These are phyloP conservation scores for Metschnikowia henanensis DNA, from an alignment of 805 yeast genomes.

Conservation along the genomic window DNA sequence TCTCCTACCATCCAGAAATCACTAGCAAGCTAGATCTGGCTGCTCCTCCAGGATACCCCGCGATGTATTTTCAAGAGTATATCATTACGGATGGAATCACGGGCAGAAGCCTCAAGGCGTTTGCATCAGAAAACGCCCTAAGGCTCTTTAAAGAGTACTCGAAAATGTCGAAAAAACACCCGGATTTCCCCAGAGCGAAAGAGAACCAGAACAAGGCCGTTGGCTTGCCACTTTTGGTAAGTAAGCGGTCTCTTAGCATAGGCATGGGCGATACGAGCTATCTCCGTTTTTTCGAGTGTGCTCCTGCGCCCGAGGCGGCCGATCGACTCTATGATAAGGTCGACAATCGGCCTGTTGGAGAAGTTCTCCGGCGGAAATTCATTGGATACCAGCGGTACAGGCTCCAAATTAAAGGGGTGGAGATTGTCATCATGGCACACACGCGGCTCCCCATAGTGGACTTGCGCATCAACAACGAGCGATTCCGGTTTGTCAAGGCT, in stretches of 20 bases:
- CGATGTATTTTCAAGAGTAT: constrained; percentile 3
- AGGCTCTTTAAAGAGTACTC: constrained; percentile 10
- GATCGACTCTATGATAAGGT: constrained; percentile 14
- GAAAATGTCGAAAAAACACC: constrained; percentile 2
- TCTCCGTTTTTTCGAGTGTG: constrained; percentile 10
- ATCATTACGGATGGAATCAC: constrained; percentile 9
- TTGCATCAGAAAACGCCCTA: constrained; percentile 11
- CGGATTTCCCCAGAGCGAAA: constrained; percentile 11
- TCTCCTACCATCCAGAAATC: neutral
- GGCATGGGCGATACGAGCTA: constrained; percentile 10
- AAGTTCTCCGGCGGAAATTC: constrained; percentile 3
- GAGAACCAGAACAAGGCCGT: constrained; percentile 8
- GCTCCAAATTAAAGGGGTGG: constrained; percentile 5
- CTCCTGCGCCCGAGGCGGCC: constrained; percentile 10
- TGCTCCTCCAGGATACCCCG: constrained; percentile 7
- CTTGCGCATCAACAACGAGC: constrained; percentile 5
- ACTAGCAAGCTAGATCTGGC: neutral
- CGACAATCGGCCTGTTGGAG: constrained; percentile 11
- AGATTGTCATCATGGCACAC: constrained; percentile 10
- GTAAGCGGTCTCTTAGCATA: constrained; percentile 6
- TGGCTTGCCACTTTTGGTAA: constrained; percentile 14
- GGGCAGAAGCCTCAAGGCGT: constrained; percentile 8
- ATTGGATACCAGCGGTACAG: constrained; percentile 14
- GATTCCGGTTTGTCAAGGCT: constrained; percentile 12
- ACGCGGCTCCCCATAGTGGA: constrained; percentile 12